Percentiles rank a stretch among this genome's conserved stretches.
phyloP scores from a whole-genome alignment of 2,329 filamentous ascomycete genomes.

The Elsinoe perseae region DNA sequence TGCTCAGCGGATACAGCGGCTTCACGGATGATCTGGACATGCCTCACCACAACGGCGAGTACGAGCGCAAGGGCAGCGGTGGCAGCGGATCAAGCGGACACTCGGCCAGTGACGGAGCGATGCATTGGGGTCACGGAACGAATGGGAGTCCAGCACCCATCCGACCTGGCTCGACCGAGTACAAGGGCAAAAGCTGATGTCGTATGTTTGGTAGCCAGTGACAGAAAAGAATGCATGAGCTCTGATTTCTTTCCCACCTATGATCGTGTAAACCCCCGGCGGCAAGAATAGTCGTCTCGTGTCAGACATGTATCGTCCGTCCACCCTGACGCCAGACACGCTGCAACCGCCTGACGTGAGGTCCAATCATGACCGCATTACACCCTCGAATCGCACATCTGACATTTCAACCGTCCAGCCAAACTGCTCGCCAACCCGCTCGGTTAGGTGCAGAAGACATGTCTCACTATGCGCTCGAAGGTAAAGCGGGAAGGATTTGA shows the following conservation, averaged over 20 bases:
- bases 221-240: conserved; percentile 11
- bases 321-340: conserved; percentile 8
- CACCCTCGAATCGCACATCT: too few relatives aligned
- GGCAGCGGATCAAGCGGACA: conserved; percentile 16
- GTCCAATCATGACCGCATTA: too few relatives aligned
- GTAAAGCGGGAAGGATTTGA: conserved; percentile 9
- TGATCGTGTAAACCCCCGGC: not conserved
- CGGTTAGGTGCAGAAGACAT: not conserved
- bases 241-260: not conserved
- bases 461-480: not conserved
- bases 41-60: conserved; percentile 15
- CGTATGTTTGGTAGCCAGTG: conserved; percentile 4
- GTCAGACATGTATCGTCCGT: not conserved
- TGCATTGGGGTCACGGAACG: conserved; percentile 15
- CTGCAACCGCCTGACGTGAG: not conserved
- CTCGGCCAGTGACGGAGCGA: conserved; percentile 12
- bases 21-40: conserved; percentile 37
- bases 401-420: not conserved
- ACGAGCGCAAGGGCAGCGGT: conserved; percentile 18
- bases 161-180: conserved; percentile 12
- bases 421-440: conserved; percentile 8
- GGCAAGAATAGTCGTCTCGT: not conserved
- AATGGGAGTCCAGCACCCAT: conserved; percentile 10
- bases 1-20: conserved; percentile 45
- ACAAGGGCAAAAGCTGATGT: conserved; percentile 11